A percentile compares a stretch with the other conserved stretches of the same genome.
phyloP scores from a whole-genome alignment of 805 yeast species.

The Saccharomyces kudriavzevii region DNA sequence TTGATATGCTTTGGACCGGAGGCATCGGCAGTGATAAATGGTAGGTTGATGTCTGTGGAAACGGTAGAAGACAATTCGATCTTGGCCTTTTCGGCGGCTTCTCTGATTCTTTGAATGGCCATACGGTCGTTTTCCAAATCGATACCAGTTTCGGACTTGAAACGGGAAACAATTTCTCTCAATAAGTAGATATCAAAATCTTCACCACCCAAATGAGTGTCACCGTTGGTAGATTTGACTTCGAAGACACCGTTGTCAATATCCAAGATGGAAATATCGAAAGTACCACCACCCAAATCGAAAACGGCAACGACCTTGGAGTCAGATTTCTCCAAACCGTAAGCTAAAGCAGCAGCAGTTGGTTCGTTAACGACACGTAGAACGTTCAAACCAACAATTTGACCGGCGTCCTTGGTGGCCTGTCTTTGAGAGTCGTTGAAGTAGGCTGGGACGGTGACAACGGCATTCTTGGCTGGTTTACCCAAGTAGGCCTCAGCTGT shows the following conservation, averaged over 20 bases:
- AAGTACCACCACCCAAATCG: constrained; percentile 98
- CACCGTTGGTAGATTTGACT: constrained; percentile 94
- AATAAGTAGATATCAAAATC: constrained; percentile 82
- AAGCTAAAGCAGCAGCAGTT: constrained; percentile 88
- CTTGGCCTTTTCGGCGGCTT: constrained; percentile 76
- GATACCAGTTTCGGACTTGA: constrained; percentile 62
- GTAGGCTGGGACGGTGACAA: constrained; percentile 82
- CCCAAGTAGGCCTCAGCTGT: constrained; percentile 91
- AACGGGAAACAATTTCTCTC: constrained; percentile 70
- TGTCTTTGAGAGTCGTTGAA: constrained; percentile 79
- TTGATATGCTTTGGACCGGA: constrained; percentile 62
- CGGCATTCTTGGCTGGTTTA: constrained; percentile 82
- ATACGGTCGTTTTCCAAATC: constrained; percentile 50
- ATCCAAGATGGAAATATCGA: constrained; percentile 92
- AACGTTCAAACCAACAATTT: constrained; percentile 85
- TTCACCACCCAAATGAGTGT: constrained; percentile 83
- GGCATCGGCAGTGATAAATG: constrained; percentile 79
- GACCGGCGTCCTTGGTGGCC: constrained; percentile 94
- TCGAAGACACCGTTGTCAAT: constrained; percentile 96
- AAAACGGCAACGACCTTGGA: constrained; percentile 87
- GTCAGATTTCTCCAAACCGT: constrained; percentile 78
- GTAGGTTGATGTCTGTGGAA: constrained; percentile 61
- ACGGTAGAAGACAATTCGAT: constrained; percentile 68
- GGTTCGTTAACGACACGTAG: constrained; percentile 78
- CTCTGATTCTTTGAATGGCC: constrained; percentile 77